Percentiles rank a stretch among this genome's conserved stretches.
These are phyloP conservation scores for Phytophthora cactorum DNA, from an alignment of 352 stramenopile species.

Conservation along the genomic window DNA sequence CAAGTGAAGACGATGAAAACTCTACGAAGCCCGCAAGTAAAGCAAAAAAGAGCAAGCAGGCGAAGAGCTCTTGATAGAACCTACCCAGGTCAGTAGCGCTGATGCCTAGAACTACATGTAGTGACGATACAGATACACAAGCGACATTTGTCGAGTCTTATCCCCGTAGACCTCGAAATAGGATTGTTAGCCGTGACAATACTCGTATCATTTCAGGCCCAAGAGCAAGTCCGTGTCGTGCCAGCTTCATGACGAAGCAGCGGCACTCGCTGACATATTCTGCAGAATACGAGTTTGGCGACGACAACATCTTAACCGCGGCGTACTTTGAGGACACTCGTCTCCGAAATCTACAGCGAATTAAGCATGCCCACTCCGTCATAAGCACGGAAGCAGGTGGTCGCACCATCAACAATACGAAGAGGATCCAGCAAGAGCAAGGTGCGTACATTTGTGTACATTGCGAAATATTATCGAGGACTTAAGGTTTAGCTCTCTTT, in stretches of 20 bases:
- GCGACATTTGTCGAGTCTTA: slow-evolving; percentile 1
- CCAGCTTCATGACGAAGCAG: slow-evolving; percentile 53
- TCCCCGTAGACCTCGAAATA: slow-evolving; percentile 7
- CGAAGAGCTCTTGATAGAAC: slow-evolving; percentile 8
- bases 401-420: slow-evolving; percentile 53
- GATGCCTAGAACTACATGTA: not conserved
- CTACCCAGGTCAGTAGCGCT: not conserved
- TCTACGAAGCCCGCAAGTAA: not conserved
- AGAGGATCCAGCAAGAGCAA: slow-evolving; percentile 63
- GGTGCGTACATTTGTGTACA: slow-evolving; percentile 24
- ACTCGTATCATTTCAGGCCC: not conserved
- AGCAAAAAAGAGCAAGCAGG: slow-evolving; percentile 11
- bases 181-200: not conserved
- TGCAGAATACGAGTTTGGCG: slow-evolving; percentile 70
- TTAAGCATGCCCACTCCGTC: slow-evolving; percentile 54
- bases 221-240: not conserved
- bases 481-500: not conserved
- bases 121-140: not conserved
- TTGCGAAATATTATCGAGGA: too few relatives aligned
- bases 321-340: slow-evolving; percentile 53
- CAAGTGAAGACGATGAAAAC: slow-evolving; percentile 18
- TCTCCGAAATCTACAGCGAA: slow-evolving; percentile 49
- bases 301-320: slow-evolving; percentile 67
- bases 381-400: slow-evolving; percentile 35
- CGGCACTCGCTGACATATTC: slow-evolving; percentile 57